Percentiles rank a stretch among this genome's conserved stretches.
Evolutionary conservation across 1,284 basidiomycete genomes (phyloP).

Genomic region (Moesziomyces aphidis): DNA sequence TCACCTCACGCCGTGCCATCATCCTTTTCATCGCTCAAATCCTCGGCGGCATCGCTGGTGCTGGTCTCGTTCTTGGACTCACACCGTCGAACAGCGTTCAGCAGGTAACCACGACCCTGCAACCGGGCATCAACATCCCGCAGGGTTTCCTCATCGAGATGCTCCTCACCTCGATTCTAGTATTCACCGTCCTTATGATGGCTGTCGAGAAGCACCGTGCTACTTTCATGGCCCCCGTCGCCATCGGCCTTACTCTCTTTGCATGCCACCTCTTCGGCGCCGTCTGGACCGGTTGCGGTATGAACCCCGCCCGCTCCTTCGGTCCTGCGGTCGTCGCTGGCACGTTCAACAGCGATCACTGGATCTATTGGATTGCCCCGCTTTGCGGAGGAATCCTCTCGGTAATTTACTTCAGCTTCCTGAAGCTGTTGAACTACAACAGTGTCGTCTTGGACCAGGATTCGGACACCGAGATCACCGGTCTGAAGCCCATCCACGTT

Average conservation of each 20-base stretch:
- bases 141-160: slow-evolving; percentile 54
- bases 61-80: slow-evolving; percentile 34
- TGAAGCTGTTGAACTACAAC: slow-evolving; percentile 45
- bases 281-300: slow-evolving; percentile 71
- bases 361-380: slow-evolving; percentile 58
- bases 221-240: slow-evolving; percentile 80
- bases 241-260: slow-evolving; percentile 72
- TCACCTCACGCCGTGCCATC: slow-evolving; percentile 68
- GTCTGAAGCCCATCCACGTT: slow-evolving; percentile 41
- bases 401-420: slow-evolving; percentile 29
- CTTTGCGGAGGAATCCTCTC: slow-evolving; percentile 26
- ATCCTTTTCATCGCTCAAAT: slow-evolving; percentile 67
- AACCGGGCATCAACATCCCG: slow-evolving; percentile 34
- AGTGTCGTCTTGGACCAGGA: slow-evolving; percentile 50
- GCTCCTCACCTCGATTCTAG: slow-evolving; percentile 24
- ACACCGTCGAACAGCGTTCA: slow-evolving; percentile 41
- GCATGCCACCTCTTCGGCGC: slow-evolving; percentile 36
- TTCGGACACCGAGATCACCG: slow-evolving; percentile 40
- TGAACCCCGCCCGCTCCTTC: slow-evolving; percentile 81
- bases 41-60: slow-evolving; percentile 48
- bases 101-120: slow-evolving; percentile 68
- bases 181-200: slow-evolving; percentile 56
- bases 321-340: slow-evolving; percentile 74
- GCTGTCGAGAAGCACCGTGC: slow-evolving; percentile 72
- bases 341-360: slow-evolving; percentile 35